Percentiles rank a stretch among this genome's conserved stretches.
Conservation (phyloP, 2,329 filamentous ascomycete genomes). For the Aureobasidium pullulans region DNA sequence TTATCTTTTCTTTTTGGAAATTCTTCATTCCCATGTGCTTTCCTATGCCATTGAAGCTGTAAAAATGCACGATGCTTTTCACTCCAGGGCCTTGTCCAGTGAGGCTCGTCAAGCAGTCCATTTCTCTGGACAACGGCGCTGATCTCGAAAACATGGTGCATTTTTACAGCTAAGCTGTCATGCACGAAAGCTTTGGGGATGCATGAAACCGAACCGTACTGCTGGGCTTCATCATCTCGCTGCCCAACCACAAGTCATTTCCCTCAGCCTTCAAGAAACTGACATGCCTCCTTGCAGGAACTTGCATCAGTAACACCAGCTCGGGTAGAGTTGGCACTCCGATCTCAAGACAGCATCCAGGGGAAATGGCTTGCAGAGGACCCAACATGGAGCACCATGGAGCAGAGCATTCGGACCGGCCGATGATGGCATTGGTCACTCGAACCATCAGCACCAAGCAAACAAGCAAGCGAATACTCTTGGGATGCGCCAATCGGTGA, state of each 20-base stretch:
- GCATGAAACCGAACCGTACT: neutral
- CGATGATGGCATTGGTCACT: conserved; percentile 10
- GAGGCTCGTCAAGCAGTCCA: too few species aligned
- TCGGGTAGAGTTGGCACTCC: conserved; percentile 48
- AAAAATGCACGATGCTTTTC: too few species aligned
- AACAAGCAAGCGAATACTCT: neutral
- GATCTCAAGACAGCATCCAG: conserved; percentile 46
- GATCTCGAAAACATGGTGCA: too few species aligned
- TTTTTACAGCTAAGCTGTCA: too few species aligned
- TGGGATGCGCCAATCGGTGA: neutral
- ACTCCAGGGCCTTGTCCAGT: too few species aligned
- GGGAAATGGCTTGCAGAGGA: conserved; percentile 58
- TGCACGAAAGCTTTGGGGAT: neutral
- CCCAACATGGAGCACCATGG: conserved; percentile 46
- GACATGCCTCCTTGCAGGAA: conserved; percentile 37
- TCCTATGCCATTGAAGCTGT: too few species aligned
- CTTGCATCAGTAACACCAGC: conserved; percentile 50
- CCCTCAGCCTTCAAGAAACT: neutral
- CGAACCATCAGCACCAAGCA: neutral
- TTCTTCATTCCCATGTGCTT: too few species aligned
- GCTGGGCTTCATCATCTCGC: neutral
- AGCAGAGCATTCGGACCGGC: conserved; percentile 15
- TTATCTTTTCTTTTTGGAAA: neutral
- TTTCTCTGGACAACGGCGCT: too few species aligned
- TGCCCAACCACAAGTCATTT: neutral